A percentile compares a stretch with the other conserved stretches of the same genome.
Conservation (phyloP, 208 protist species). For the Leishmania arabica region DNA sequence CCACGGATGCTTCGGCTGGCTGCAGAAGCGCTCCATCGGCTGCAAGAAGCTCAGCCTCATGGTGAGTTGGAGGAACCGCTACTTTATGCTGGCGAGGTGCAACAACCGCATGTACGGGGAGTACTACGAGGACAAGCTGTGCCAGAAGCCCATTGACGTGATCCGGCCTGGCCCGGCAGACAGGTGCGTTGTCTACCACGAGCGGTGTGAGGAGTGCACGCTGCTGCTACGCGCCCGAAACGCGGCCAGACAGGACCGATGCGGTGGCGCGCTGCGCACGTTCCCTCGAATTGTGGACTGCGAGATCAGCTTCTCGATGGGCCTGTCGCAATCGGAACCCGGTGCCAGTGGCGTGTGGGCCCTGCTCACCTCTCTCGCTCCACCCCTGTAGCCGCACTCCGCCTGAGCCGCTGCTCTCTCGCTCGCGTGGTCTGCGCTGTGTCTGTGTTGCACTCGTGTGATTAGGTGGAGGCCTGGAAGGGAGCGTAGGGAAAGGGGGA, state of each 20-base stretch:
- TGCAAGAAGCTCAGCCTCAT: constrained; percentile 36
- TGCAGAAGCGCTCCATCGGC: constrained; percentile 69
- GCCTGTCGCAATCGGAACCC: background rate
- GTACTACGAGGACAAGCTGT: constrained; percentile 64
- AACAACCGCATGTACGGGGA: constrained; percentile 42
- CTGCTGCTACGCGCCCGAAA: constrained; percentile 49
- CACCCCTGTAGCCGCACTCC: background rate
- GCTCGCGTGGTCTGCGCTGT: background rate
- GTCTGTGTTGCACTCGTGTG: background rate
- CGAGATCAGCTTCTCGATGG: constrained; percentile 16
- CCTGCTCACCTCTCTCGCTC: background rate
- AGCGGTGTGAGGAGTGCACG: constrained; percentile 54
- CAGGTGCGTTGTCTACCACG: constrained; percentile 60
- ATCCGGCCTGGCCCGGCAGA: constrained; percentile 43
- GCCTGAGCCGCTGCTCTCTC: background rate
- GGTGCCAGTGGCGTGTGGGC: background rate
- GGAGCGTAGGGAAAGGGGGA: background rate
- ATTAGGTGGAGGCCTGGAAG: background rate
- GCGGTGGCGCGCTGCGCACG: constrained; percentile 31
- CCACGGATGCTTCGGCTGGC: constrained; percentile 52
- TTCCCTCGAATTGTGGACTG: constrained; percentile 27
- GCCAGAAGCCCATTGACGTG: constrained; percentile 45
- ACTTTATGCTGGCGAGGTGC: constrained; percentile 53
- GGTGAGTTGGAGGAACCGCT: constrained; percentile 64
- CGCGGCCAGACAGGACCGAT: constrained; percentile 41